Evolutionary conservation across 2,329 filamentous ascomycete species (phyloP), one percentile per base, ranked within the genome.

Genomic region (Aspergillus sp.): DNA sequence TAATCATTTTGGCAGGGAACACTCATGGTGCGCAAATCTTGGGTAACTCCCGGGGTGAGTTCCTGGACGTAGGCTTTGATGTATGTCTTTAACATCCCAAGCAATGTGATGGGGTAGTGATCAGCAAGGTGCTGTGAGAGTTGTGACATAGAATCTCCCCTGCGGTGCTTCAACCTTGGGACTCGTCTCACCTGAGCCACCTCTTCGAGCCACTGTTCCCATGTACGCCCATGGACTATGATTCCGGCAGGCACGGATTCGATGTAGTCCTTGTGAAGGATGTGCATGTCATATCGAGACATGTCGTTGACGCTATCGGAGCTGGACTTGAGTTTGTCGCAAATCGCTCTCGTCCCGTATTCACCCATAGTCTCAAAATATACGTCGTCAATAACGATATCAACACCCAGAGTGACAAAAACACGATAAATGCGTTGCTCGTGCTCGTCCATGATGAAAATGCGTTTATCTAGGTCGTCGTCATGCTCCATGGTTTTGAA

Each of bases 201-300:
- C 11, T 18, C 26, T 30, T 56, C 24, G n/a, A 56, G 47, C 53
- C 53, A 56, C 38, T 51, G 39, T 9, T 56, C 30, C 53, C 53
- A 56, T 17, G 53, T 50, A 5, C 53, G 39, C 17, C 47, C 39
- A 32, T 56, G 17, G 20, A 24, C 18, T 26, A 44, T 5, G 11
- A 39, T 39, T 6, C 39, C 45, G 1, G 26, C 13, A 12, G 53
- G 45, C 5, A 56, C 36, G 15, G 38, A 47, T 12, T 50, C 20
- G 18, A 50, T 36, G 22, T 50, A 50, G 3, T 36, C 53, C 44
- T n/a, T 34, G 47, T 56, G 53, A 6, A 56, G 50, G 32, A 56
- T n/a, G 36, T 45, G 53, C 17, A 55, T 44, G n/a, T 56, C 13
- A 24, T n/a, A 20, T 2, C 8, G 20, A 18, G 32, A n/a, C 6